A percentile compares a stretch with the other conserved stretches of the same genome.
These are phyloP conservation scores for Chaetomium cochliodes DNA, from an alignment of 495 filamentous ascomycete species.

Conservation along the genomic window DNA sequence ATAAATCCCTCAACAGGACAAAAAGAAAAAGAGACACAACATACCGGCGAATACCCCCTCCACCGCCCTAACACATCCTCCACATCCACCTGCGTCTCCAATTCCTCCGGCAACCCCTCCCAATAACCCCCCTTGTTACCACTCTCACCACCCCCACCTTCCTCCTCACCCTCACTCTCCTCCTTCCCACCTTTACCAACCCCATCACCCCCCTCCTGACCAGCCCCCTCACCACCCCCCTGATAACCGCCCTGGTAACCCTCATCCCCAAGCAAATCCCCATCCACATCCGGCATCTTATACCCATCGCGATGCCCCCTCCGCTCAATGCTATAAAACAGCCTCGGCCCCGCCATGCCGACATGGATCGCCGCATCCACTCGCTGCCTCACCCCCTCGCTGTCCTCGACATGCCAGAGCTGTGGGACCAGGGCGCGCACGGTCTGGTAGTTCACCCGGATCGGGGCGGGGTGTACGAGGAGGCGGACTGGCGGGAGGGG, in stretches of 20 bases:
- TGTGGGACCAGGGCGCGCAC: slow-evolving; percentile 61
- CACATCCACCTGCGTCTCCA: slow-evolving; percentile 52
- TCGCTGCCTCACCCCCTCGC: slow-evolving; percentile 27
- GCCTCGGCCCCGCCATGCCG: slow-evolving; percentile 72
- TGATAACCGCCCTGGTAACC: too few species aligned
- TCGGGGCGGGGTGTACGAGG: slow-evolving; percentile 61
- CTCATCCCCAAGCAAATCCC: slow-evolving; percentile 53
- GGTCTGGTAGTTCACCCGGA: slow-evolving; percentile 67
- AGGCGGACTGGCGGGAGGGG: slow-evolving; percentile 58
- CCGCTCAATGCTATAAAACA: slow-evolving; percentile 67
- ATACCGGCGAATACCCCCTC: slow-evolving; percentile 44
- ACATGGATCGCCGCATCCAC: slow-evolving; percentile 74
- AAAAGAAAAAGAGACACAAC: background rate
- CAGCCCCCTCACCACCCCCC: slow-evolving; percentile 38
- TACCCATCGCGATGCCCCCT: slow-evolving; percentile 77
- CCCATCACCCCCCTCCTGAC: slow-evolving; percentile 32
- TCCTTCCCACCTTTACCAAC: background rate
- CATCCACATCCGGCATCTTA: slow-evolving; percentile 64
- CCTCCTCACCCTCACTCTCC: slow-evolving; percentile 47
- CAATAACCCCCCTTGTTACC: slow-evolving; percentile 46
- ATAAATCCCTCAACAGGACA: too few species aligned
- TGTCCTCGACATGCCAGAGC: slow-evolving; percentile 45
- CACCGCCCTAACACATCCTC: slow-evolving; percentile 58
- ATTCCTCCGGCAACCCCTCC: slow-evolving; percentile 39
- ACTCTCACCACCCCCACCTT: slow-evolving; percentile 35